Base-by-base conservation (phyloP, 208 protist genomes). In the Phytomonas serpens region DNA sequence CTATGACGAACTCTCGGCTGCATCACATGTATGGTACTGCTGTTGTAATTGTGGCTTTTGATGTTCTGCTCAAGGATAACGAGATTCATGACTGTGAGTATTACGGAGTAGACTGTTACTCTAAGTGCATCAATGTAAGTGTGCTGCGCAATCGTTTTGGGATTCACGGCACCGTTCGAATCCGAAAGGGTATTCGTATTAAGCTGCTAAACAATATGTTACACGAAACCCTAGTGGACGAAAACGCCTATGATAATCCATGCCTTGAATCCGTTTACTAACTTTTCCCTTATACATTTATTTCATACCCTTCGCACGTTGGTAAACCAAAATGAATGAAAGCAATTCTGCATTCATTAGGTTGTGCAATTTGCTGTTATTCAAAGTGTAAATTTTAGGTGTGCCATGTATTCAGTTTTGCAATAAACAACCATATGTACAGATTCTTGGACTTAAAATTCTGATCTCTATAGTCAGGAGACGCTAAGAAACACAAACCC, bases 31-130 rank as follows among this genome's bases (percentile, higher is more conserved):
- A 78, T 67, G 85, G 76, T 72, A 84, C 86, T 7, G 88, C 77
- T 13, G 61, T 93, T 29, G 34, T 90, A 51, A 42, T 96, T 34
- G 78, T 57, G 32, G 84, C 88, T 33, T 68, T 77, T 52, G 81
- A 83, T 30, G 87, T 92, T 27, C 71, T 79, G 34, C 38, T 96
- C 14, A 67, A 73, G 31, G 67, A 73, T 34, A 92, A 88, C 75
- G 69, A 76, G 47, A 72, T 93, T 4, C 66, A 77, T 30, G 79
- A 86, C 51, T 96, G 87, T 64, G 88, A 72, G 27, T 87, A 96
- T 82, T 96, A 96, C 78, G 86, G 78, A 1, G 69, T 96, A 19
- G 88, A 93, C 78, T 87, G 80, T 75, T 78, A 83, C 3, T 74
- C 77, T 37, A 84, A 86, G 0, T 72, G 62, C 13, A 72, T 72